Conservation (phyloP, 306 rosid species). For the Malus sieversii region DNA sequence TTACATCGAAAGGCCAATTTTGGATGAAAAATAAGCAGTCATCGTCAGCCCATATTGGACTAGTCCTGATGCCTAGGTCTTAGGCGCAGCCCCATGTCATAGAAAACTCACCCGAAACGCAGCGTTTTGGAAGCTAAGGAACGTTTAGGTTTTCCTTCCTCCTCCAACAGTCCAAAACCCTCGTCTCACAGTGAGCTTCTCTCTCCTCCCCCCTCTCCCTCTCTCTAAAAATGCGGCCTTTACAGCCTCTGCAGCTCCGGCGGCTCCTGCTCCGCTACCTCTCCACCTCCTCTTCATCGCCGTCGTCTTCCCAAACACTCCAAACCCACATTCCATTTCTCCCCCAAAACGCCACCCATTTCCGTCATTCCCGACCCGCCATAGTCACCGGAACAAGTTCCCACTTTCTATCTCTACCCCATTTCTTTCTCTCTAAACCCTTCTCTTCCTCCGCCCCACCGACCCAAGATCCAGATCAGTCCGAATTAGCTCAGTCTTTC, state of each 20-base stretch:
- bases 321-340: background rate
- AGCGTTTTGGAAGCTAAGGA: background rate
- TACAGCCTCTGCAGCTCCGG: slow-evolving; percentile 50
- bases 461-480: slow-evolving; percentile 27
- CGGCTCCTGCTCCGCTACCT: slow-evolving; percentile 40
- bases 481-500: slow-evolving; percentile 30
- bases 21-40: too few species aligned
- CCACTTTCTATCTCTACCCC: slow-evolving; percentile 12
- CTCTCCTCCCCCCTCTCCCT: background rate
- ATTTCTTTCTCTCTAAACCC: slow-evolving; percentile 17
- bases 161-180: background rate
- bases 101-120: background rate
- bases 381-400: background rate
- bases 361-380: slow-evolving; percentile 18
- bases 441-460: slow-evolving; percentile 35
- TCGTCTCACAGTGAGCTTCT: background rate
- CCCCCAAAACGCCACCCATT: slow-evolving; percentile 4
- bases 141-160: slow-evolving; percentile 4
- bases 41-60: background rate
- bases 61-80: too few species aligned
- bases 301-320: slow-evolving; percentile 1
- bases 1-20: background rate
- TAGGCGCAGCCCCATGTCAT: background rate
- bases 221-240: slow-evolving; percentile 45
- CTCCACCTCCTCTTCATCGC: slow-evolving; percentile 11